Evolutionary conservation across 2,329 filamentous ascomycete species (phyloP).

Genomic region (Ascosphaera aggregata): DNA sequence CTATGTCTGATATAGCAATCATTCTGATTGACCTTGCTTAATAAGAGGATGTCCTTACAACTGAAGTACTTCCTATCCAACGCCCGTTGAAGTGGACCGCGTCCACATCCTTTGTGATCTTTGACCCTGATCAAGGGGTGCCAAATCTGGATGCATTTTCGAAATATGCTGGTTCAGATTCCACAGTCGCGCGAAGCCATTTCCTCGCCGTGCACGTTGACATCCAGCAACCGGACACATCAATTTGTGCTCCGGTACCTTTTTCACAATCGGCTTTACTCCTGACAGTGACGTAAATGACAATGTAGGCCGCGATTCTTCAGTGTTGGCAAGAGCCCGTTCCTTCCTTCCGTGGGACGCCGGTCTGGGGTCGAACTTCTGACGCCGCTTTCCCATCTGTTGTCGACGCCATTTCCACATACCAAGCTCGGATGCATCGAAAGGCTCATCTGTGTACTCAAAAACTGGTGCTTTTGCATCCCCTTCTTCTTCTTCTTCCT

Average conservation of each 20-base stretch:
- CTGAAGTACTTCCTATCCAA: no score
- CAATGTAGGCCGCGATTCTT: background rate
- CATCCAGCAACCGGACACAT: constrained; percentile 14
- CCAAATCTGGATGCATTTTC: constrained; percentile 10
- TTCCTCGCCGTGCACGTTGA: constrained; percentile 8
- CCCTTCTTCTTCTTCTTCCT: constrained; percentile 5
- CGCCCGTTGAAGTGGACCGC: no score
- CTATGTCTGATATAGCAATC: no score
- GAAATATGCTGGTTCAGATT: constrained; percentile 16
- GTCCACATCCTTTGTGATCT: background rate
- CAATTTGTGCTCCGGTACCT: constrained; percentile 3
- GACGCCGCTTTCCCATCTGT: background rate
- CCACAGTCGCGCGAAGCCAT: constrained; percentile 15
- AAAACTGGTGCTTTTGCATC: constrained; percentile 6
- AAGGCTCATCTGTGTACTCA: constrained; percentile 13
- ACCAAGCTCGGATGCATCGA: background rate
- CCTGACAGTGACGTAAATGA: background rate
- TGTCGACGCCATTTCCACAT: background rate
- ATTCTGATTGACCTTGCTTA: no score
- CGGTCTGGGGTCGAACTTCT: background rate
- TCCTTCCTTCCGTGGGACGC: background rate
- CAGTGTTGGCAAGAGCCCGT: background rate
- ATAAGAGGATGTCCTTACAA: no score
- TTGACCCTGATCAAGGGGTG: background rate
- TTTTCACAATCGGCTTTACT: background rate